Percentiles rank a stretch among this genome's conserved stretches.
Conservation (phyloP, 2,329 filamentous ascomycete species). For the Ophidiomyces ophidiicola region DNA sequence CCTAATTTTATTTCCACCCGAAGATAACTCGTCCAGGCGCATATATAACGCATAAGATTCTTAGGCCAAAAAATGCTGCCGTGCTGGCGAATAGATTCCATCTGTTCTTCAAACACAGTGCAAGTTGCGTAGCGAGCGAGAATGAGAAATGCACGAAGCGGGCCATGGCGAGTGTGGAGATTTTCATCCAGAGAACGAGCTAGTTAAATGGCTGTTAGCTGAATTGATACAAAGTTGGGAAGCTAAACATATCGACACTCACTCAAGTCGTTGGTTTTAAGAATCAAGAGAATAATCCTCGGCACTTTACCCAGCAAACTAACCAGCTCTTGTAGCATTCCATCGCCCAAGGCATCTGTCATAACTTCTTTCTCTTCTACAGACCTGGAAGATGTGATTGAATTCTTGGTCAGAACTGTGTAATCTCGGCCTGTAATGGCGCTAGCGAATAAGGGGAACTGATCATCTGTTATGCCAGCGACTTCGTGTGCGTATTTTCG, state of each 20-base stretch:
- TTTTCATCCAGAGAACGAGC: conserved; percentile 84
- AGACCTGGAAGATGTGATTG: conserved; percentile 48
- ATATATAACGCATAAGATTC: conserved; percentile 41
- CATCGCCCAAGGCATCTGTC: conserved; percentile 69
- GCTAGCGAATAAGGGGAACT: conserved; percentile 89
- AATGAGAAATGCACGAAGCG: conserved; percentile 51
- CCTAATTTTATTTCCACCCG: conserved; percentile 47
- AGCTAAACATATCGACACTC: conserved; percentile 21
- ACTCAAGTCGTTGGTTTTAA: conserved; percentile 95
- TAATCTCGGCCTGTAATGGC: conserved; percentile 94
- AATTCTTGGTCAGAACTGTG: conserved; percentile 53
- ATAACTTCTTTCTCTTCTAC: conserved; percentile 76
- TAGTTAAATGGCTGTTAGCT: conserved; percentile 19
- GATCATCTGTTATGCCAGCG: conserved; percentile 73
- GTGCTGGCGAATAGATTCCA: conserved; percentile 38
- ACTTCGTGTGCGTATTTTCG: conserved; percentile 78
- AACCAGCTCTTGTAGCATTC: conserved; percentile 77
- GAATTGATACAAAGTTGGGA: conserved; percentile 10
- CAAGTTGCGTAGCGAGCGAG: conserved; percentile 52
- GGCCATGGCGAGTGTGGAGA: conserved; percentile 44
- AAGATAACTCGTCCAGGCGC: conserved; percentile 43
- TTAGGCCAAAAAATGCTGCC: conserved; percentile 41
- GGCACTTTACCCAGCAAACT: conserved; percentile 80
- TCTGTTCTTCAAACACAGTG: conserved; percentile 49
- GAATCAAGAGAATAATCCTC: conserved; percentile 79